A percentile compares a stretch with the other conserved stretches of the same genome.
Conservation (phyloP, 1,284 basidiomycete genomes). For the Moesziomyces globuligerus region DNA sequence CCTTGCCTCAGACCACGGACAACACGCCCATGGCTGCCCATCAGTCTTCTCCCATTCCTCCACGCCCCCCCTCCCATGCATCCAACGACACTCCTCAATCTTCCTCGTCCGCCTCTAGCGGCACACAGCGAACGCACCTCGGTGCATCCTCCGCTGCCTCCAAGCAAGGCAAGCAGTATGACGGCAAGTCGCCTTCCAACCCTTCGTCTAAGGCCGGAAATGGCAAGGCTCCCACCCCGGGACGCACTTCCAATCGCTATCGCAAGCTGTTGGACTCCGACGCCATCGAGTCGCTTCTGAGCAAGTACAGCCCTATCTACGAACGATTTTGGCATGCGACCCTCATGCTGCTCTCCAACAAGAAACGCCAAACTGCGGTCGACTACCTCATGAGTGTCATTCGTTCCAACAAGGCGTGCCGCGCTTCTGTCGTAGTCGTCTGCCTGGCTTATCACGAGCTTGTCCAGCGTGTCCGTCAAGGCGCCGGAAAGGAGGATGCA, state of each 20-base stretch:
- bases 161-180: neutral
- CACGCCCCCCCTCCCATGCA: neutral
- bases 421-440: constrained; percentile 49
- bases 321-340: constrained; percentile 49
- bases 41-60: constrained; percentile 11
- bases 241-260: constrained; percentile 27
- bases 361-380: constrained; percentile 38
- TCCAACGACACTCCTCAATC: constrained; percentile 2
- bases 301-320: constrained; percentile 55
- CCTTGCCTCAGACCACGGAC: constrained; percentile 12
- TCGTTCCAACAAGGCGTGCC: constrained; percentile 38
- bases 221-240: constrained; percentile 11
- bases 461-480: constrained; percentile 31
- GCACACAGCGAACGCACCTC: neutral
- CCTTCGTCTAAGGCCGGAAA: constrained; percentile 6
- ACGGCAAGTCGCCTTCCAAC: neutral
- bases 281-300: constrained; percentile 47
- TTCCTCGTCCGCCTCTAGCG: constrained; percentile 1
- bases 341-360: constrained; percentile 35
- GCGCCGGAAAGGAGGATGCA: constrained; percentile 6
- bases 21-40: constrained; percentile 20
- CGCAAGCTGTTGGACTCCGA: constrained; percentile 45
- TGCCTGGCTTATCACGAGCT: constrained; percentile 55
- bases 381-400: constrained; percentile 49
- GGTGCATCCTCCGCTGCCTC: neutral